Percentiles rank a stretch among this genome's conserved stretches.
Conservation (phyloP, 2,329 filamentous ascomycete species). For the Aspergillus pseudoviridinutans region DNA sequence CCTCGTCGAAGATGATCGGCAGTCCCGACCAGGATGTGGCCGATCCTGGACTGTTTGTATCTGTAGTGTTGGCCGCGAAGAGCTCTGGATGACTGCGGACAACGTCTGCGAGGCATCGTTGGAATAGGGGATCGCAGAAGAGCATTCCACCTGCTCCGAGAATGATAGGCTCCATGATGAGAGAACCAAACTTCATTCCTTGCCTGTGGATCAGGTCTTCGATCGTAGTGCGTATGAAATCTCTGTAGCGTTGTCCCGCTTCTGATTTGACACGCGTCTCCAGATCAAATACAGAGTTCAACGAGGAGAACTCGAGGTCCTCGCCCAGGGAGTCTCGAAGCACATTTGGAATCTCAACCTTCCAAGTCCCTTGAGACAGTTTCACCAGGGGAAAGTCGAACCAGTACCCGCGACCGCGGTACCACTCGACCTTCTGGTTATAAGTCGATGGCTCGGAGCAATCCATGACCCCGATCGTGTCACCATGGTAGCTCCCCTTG, state of each 20-base stretch:
- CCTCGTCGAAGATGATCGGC: slow-evolving; percentile 78
- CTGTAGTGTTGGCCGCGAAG: slow-evolving; percentile 40
- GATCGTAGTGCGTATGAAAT: slow-evolving; percentile 56
- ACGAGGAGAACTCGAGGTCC: slow-evolving; percentile 43
- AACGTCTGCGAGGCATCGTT: slow-evolving; percentile 64
- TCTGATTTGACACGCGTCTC: slow-evolving; percentile 44
- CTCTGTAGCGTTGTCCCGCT: slow-evolving; percentile 52
- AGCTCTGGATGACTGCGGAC: slow-evolving; percentile 58
- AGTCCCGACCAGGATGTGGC: slow-evolving; percentile 62
- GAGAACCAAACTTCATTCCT: slow-evolving; percentile 67
- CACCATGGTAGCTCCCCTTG: slow-evolving; percentile 79
- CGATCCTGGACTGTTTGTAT: neutral
- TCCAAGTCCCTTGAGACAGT: slow-evolving; percentile 64
- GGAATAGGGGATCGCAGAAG: slow-evolving; percentile 78
- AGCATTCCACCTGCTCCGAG: slow-evolving; percentile 82
- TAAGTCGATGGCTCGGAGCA: slow-evolving; percentile 71
- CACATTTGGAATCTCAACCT: slow-evolving; percentile 53
- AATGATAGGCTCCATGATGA: slow-evolving; percentile 76
- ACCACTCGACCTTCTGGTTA: slow-evolving; percentile 85
- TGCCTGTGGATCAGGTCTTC: slow-evolving; percentile 49
- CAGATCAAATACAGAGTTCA: slow-evolving; percentile 61
- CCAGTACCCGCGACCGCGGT: slow-evolving; percentile 73
- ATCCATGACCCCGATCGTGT: slow-evolving; percentile 87
- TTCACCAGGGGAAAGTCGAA: slow-evolving; percentile 72
- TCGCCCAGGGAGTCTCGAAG: slow-evolving; percentile 47